Evolutionary conservation across 345 rosid species (phyloP).

Genomic region (Litchi chinensis): DNA sequence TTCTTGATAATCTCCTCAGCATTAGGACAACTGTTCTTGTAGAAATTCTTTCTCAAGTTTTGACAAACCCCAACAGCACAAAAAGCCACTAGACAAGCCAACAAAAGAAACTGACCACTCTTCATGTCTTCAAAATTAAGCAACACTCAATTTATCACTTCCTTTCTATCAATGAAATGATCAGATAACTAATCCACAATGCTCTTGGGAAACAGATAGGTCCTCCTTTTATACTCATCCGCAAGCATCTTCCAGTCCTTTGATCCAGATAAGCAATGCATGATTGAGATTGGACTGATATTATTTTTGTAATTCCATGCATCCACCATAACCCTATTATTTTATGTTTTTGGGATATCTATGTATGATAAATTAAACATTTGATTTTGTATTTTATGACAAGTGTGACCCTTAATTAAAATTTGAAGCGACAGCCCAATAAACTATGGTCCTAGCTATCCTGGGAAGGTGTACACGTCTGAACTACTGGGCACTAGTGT

Average conservation of each 20-base stretch:
- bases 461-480: not conserved
- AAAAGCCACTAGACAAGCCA: slow-evolving; percentile 19
- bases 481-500: not conserved
- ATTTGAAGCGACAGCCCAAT: not conserved
- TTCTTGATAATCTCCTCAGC: slow-evolving; percentile 44
- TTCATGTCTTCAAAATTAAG: slow-evolving; percentile 14
- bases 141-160: not conserved
- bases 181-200: not conserved
- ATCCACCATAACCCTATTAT: not conserved
- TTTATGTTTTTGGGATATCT: not conserved
- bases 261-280: slow-evolving; percentile 14
- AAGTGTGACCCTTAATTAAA: not conserved
- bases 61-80: slow-evolving; percentile 26
- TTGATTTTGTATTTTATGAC: not conserved
- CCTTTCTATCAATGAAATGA: no score
- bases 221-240: slow-evolving; percentile 26
- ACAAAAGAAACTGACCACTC: slow-evolving; percentile 15
- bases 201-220: slow-evolving; percentile 1
- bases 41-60: slow-evolving; percentile 41
- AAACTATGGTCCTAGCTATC: not conserved
- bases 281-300: not conserved
- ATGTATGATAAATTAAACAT: not conserved
- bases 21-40: slow-evolving; percentile 32
- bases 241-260: not conserved
- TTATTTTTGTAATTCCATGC: not conserved